Evolutionary conservation across 169 alveolate species (phyloP), one percentile per base, ranked within the genome.

Genomic region (Eimeria sp.): DNA sequence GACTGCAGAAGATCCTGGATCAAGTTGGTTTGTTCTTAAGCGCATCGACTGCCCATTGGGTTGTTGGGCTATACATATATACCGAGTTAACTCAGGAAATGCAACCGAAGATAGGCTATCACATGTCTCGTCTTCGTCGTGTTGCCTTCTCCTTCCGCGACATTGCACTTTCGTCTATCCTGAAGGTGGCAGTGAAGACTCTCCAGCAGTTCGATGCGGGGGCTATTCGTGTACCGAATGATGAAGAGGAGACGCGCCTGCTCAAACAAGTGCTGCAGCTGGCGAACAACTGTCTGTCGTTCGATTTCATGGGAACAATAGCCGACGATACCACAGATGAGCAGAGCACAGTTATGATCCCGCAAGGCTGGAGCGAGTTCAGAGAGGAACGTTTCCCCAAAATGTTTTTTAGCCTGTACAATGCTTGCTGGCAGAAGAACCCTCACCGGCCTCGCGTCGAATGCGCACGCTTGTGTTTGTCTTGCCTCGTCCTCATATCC

Each of bases 321-420:
- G 99, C 99, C 0, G 99, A 99, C 95, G 99, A 99, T 94, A 98
- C 99, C 63, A 98, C 99, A 1, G 99, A 99, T 95, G 99, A 99
- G 67, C 99, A 98, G 97, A 97, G 97, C 92, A 98, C 99, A 5
- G 99, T 98, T 45, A 98, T 98, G 99, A 97, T 98, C 47, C 99
- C 99, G 22, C 99, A 98, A 87, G 97, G 98, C 80, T 98, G 99
- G 99, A 98, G 97, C 78, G 96, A 98, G 73, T 98, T 98, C 95
- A 88, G 98, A 65, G 99, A 98, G 82, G 99, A 98, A 63, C 96
- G 96, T 92, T 97, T 98, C 43, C 99, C 97, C 16, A 92, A 67
- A 73, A 97, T 97, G 73, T 97, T 98, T 61, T 98, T 98, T 83
- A 98, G 97, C 94, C 97, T 97, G 84, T 98, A 98, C 95, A 97